phyloP scores from a whole-genome alignment of 2,329 filamentous ascomycete genomes.

The Magnaporthales sp. region DNA sequence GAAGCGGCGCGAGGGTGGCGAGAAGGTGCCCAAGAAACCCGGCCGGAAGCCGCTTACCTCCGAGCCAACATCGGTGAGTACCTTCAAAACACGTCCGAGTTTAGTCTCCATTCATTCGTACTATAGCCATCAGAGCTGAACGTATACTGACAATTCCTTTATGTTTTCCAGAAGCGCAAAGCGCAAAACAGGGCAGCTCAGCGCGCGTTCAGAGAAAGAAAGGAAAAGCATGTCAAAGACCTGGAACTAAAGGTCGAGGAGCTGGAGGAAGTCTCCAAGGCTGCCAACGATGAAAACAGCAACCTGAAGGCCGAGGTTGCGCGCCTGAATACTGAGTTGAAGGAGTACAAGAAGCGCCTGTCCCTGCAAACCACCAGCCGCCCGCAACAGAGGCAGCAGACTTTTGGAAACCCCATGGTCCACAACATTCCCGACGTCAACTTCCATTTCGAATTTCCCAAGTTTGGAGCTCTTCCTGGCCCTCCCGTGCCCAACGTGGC shows the following conservation, averaged over 20 bases:
- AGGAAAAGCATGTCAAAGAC: conserved; percentile 83
- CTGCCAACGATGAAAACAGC: conserved; percentile 77
- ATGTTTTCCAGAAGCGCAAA: conserved; percentile 67
- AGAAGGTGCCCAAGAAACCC: conserved; percentile 88
- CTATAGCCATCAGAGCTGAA: neutral
- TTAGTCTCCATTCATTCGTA: neutral
- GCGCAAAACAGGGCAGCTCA: conserved; percentile 92
- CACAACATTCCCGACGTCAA: conserved; percentile 63
- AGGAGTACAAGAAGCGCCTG: conserved; percentile 83
- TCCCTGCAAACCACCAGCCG: conserved; percentile 41
- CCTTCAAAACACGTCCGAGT: neutral
- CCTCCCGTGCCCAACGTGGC: conserved; percentile 18
- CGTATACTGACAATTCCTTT: conserved; percentile 14
- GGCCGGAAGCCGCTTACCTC: conserved; percentile 92
- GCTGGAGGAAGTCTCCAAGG: conserved; percentile 74
- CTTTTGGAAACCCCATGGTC: conserved; percentile 38
- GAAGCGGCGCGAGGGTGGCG: conserved; percentile 74
- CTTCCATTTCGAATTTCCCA: conserved; percentile 94
- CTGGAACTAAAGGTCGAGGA: conserved; percentile 71
- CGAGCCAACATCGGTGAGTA: conserved; percentile 87
- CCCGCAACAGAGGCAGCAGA: conserved; percentile 30
- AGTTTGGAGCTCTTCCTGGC: conserved; percentile 69
- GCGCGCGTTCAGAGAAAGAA: conserved; percentile 86
- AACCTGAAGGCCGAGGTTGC: conserved; percentile 81
- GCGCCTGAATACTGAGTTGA: conserved; percentile 73